These are phyloP conservation scores for Saccharomyces hybrid DNA, from an alignment of 1,139 yeast species.

Conservation along the genomic window DNA sequence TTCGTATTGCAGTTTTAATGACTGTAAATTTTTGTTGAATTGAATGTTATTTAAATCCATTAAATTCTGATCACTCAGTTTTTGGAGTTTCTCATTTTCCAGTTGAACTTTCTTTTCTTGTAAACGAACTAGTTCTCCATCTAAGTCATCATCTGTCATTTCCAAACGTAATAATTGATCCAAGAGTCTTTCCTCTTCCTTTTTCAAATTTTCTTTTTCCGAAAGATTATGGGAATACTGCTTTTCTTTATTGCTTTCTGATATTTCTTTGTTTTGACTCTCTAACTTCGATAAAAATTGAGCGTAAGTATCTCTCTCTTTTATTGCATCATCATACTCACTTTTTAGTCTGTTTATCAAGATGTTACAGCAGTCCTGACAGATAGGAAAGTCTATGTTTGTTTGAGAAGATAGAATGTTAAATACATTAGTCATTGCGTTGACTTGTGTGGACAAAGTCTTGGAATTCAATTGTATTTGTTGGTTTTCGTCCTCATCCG, in stretches of 20 bases:
- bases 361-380: slow-evolving; percentile 72
- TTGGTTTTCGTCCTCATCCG: slow-evolving; percentile 10
- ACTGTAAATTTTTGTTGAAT: slow-evolving; percentile 47
- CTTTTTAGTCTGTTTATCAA: slow-evolving; percentile 60
- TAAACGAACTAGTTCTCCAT: slow-evolving; percentile 30
- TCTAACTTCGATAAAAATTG: slow-evolving; percentile 64
- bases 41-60: slow-evolving; percentile 44
- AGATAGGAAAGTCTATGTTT: slow-evolving; percentile 82
- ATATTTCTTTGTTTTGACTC: slow-evolving; percentile 42
- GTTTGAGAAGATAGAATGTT: slow-evolving; percentile 61
- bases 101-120: slow-evolving; percentile 34
- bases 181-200: slow-evolving; percentile 34
- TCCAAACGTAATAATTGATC: slow-evolving; percentile 31
- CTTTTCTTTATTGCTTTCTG: slow-evolving; percentile 18
- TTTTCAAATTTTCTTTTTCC: slow-evolving; percentile 34
- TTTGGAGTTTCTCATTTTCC: slow-evolving; percentile 36
- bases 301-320: slow-evolving; percentile 73
- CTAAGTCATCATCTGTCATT: slow-evolving; percentile 34
- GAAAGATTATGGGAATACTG: slow-evolving; percentile 11
- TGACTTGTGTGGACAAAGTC: slow-evolving; percentile 38
- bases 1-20: slow-evolving; percentile 55
- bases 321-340: slow-evolving; percentile 65
- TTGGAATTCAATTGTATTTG: slow-evolving; percentile 11
- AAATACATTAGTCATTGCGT: slow-evolving; percentile 52
- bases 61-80: slow-evolving; percentile 43